phyloP scores from a whole-genome alignment of 495 filamentous ascomycete genomes.

The Amphirosellinia nigrospora region DNA sequence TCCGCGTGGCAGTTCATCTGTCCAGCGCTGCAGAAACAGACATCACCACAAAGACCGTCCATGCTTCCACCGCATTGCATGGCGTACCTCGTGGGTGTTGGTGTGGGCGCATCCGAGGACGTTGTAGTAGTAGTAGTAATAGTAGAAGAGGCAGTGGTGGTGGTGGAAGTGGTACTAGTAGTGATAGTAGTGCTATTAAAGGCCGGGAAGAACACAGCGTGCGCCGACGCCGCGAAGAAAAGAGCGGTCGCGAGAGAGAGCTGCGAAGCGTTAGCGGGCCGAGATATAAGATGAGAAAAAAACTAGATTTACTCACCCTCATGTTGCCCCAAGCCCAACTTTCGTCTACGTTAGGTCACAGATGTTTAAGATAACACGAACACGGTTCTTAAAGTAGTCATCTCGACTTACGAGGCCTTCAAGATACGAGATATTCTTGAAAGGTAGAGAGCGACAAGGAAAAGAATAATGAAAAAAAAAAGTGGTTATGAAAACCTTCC shows the following conservation, averaged over 20 bases:
- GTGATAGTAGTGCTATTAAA: conserved; percentile 4
- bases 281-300: not conserved
- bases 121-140: not conserved
- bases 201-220: not conserved
- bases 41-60: conserved; percentile 28
- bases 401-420: not conserved
- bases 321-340: too few relatives aligned
- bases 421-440: not conserved
- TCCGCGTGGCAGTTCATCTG: conserved; percentile 34
- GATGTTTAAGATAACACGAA: not conserved
- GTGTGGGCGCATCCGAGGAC: not conserved
- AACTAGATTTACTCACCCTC: too few relatives aligned
- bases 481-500: not conserved
- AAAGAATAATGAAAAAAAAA: not conserved
- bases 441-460: not conserved
- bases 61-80: conserved; percentile 35
- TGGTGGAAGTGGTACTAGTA: not conserved
- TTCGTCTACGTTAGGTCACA: too few relatives aligned
- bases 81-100: conserved; percentile 7
- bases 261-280: not conserved
- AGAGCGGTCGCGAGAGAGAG: conserved; percentile 16
- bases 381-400: not conserved
- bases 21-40: conserved; percentile 29
- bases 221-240: conserved; percentile 17
- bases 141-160: not conserved